Conservation (phyloP, 345 rosid species). For the Salix purpurea region DNA sequence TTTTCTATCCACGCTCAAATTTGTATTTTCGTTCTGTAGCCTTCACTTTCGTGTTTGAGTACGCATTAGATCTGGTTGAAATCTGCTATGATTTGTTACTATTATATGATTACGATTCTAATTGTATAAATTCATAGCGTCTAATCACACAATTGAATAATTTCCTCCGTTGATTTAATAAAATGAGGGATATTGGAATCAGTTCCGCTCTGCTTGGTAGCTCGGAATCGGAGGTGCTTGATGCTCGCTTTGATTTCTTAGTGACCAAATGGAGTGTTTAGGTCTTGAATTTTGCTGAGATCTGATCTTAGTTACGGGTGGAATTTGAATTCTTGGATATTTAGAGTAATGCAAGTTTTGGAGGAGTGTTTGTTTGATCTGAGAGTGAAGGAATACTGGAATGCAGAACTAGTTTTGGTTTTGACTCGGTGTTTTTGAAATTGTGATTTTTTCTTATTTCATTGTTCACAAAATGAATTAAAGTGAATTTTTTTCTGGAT, state of each 20-base stretch:
- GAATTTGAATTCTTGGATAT: background rate
- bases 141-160: background rate
- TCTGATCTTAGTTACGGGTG: conserved; percentile 3
- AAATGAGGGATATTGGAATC: background rate
- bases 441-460: background rate
- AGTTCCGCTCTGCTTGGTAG: conserved; percentile 5
- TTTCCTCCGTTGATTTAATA: background rate
- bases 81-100: conserved; percentile 12
- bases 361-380: background rate
- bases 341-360: background rate
- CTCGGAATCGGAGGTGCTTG: background rate
- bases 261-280: background rate
- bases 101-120: background rate
- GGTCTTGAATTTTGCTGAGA: conserved; percentile 5
- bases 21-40: background rate
- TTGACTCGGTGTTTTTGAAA: background rate
- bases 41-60: conserved; percentile 3
- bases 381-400: background rate
- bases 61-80: conserved; percentile 16
- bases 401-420: background rate
- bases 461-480: background rate
- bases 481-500: background rate
- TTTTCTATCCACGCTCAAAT: background rate
- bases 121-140: background rate
- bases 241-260: background rate